Percentiles rank a stretch among this genome's conserved stretches.
Conservation (phyloP, 495 filamentous ascomycete species). For the Paragyromitra xinjiangensis region DNA sequence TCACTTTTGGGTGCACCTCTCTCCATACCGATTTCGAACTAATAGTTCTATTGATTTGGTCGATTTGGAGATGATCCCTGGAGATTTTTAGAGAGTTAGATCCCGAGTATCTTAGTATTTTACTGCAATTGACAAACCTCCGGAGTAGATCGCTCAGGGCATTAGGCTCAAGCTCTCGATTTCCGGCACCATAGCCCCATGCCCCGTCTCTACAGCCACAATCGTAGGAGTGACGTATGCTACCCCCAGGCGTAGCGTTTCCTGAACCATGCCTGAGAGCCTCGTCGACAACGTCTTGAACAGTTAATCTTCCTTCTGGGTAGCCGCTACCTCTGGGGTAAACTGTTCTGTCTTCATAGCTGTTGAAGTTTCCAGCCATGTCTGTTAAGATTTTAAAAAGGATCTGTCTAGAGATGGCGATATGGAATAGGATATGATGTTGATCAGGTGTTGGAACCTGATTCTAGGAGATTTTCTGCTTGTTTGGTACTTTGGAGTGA, state of each 20-base stretch:
- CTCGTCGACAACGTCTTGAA: conserved; percentile 13
- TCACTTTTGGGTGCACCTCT: conserved; percentile 46
- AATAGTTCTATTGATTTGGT: conserved; percentile 41
- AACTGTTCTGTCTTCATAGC: conserved; percentile 13
- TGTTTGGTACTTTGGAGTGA: neutral
- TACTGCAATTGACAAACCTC: conserved; percentile 5
- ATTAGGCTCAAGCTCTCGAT: neutral
- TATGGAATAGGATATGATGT: neutral
- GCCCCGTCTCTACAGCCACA: conserved; percentile 2
- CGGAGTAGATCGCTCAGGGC: conserved; percentile 1
- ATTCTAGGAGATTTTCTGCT: neutral
- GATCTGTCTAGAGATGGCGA: neutral
- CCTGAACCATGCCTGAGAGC: neutral
- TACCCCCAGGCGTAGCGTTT: neutral
- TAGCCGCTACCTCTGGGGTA: conserved; percentile 11
- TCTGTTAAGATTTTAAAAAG: neutral
- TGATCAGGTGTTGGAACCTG: neutral
- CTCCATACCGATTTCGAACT: conserved; percentile 18
- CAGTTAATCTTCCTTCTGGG: neutral
- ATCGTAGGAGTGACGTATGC: neutral
- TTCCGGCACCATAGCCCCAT: neutral
- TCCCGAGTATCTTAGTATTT: too few species aligned
- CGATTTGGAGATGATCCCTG: conserved; percentile 40
- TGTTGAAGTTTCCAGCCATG: conserved; percentile 19
- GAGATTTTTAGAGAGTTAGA: neutral